phyloP scores from a whole-genome alignment of 2,329 filamentous ascomycete species.

The Capronia epimyces region DNA sequence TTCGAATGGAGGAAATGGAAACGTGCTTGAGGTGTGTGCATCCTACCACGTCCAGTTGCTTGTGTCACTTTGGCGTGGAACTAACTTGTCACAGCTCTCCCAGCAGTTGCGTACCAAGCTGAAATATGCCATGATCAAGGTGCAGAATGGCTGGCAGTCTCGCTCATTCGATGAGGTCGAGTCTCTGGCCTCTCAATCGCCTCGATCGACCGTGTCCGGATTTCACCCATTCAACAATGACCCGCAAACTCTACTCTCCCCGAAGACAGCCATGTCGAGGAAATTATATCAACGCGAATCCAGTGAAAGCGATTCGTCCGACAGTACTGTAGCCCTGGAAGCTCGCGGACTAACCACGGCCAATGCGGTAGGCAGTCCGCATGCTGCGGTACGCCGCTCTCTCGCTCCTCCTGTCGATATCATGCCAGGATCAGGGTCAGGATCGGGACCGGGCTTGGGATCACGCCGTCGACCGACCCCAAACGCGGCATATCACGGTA shows the following conservation, averaged over 20 bases:
- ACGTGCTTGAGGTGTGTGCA: conserved; percentile 22
- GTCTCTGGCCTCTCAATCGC: conserved; percentile 65
- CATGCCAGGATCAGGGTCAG: conserved; percentile 26
- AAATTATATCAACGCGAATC: conserved; percentile 20
- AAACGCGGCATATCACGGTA: conserved; percentile 30
- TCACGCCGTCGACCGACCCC: conserved; percentile 38
- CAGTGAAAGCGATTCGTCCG: conserved; percentile 30
- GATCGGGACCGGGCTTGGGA: conserved; percentile 24
- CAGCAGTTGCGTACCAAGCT: conserved; percentile 75
- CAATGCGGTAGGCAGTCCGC: conserved; percentile 10
- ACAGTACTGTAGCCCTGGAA: conserved; percentile 22
- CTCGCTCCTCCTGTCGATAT: conserved; percentile 45
- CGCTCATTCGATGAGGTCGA: conserved; percentile 73
- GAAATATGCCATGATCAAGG: conserved; percentile 89
- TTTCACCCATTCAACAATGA: conserved; percentile 47
- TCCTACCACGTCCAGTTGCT: neutral
- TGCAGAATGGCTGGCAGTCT: conserved; percentile 82
- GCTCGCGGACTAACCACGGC: conserved; percentile 8
- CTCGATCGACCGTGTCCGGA: conserved; percentile 53
- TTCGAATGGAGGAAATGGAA: conserved; percentile 18
- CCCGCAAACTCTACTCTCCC: conserved; percentile 42
- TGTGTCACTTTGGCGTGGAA: neutral
- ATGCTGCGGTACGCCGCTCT: conserved; percentile 10
- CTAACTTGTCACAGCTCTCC: conserved; percentile 54
- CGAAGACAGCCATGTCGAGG: conserved; percentile 40